Base-by-base conservation (phyloP, 2,329 filamentous ascomycete genomes). In the Aspergillus clavatus region DNA sequence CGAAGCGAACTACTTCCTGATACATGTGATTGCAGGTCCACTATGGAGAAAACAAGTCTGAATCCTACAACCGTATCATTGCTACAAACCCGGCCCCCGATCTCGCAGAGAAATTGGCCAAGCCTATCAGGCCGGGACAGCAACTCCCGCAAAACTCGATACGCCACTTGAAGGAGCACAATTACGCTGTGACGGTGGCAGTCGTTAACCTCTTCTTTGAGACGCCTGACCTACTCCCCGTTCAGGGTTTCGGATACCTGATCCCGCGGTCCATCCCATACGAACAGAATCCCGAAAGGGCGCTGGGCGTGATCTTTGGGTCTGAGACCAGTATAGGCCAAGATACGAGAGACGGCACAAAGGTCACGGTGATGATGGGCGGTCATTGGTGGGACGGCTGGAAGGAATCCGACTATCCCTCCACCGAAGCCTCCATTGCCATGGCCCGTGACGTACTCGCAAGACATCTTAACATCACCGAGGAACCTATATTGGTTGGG, bases 251-350 rank as follows among this genome's bases (percentile, higher is more conserved):
- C 62, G 93, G 93, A 53, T 97, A 97, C 67, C 80, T 98, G 4
- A 86, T 98, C 47, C 91, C 93, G 1, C 81, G 82, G 47, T 82
- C 82, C 12, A 76, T 87, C 1, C 78, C 83, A 3, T 74, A 77
- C 38, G 80, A 81, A 28, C 76, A 88, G 53, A 95, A 95, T 62
- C 86, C 87, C 1, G 87, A 95, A 65, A 79, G 82, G 50, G 87
- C 85, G 0, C 81, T 98, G 5, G 93, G 93, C 51, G 90, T 97
- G 42, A 86, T 97, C 48, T 97, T 97, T 67, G 89, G 95, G 67
- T 87, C 83, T 2, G 82, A 88, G 52, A 78, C 79, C 14, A 70
- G 74, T n/a, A 60, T 67, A 39, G 78, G 76, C 14, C 75, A 79
- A 55, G 80, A 85, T 61, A 73, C 69, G 3, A 74, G 66, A 1